A percentile compares a stretch with the other conserved stretches of the same genome.
phyloP scores from a whole-genome alignment of 2,329 filamentous ascomycete species.

The Beauveria sp. region DNA sequence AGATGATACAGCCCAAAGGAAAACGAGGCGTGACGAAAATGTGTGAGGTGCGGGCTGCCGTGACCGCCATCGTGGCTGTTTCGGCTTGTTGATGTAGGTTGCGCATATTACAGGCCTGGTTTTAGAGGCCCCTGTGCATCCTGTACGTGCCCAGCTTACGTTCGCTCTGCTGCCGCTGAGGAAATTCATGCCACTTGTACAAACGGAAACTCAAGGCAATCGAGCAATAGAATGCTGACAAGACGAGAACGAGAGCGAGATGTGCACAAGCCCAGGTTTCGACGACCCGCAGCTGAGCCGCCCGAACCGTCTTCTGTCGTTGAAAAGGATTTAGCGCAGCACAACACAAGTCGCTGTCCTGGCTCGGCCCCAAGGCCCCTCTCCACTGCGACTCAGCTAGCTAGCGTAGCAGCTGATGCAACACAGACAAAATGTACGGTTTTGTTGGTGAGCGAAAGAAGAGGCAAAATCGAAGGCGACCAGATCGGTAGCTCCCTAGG shows the following conservation, averaged over 20 bases:
- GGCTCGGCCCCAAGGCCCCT: not conserved
- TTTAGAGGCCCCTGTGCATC: no score
- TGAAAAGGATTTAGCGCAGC: not conserved
- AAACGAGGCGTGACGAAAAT: not conserved
- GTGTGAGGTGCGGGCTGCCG: not conserved
- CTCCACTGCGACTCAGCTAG: not conserved
- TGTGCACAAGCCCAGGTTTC: not conserved
- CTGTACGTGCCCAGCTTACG: no score
- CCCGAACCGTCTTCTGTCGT: constrained; percentile 6
- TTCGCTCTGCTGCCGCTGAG: not conserved
- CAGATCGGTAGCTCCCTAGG: not conserved
- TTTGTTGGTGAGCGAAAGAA: not conserved
- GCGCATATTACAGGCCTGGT: not conserved
- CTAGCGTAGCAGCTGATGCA: not conserved
- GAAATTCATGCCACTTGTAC: not conserved
- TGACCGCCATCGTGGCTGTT: not conserved
- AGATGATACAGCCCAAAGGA: not conserved
- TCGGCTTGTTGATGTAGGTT: not conserved
- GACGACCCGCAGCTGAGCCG: not conserved
- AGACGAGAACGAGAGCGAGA: constrained; percentile 1
- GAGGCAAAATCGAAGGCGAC: not conserved
- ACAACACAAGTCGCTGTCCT: not conserved
- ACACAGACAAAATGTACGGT: not conserved
- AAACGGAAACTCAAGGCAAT: not conserved
- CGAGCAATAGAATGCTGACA: not conserved